phyloP scores from a whole-genome alignment of 257 asterid genomes.

The Perilla frutescens region DNA sequence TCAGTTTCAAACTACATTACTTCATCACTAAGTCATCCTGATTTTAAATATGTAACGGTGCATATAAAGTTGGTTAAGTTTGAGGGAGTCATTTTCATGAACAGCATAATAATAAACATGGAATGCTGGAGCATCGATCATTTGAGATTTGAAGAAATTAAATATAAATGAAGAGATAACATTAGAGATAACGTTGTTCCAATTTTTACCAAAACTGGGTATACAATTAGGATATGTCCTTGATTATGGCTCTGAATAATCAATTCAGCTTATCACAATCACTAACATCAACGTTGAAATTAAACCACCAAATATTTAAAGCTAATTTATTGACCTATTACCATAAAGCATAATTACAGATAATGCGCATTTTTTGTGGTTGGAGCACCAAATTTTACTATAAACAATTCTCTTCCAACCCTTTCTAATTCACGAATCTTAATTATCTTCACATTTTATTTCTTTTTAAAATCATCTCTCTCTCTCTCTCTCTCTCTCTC shows the following conservation, averaged over 20 bases:
- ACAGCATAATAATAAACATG: conserved; percentile 26
- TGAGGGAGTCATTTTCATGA: not conserved
- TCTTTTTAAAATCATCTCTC: no score
- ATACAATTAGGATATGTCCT: conserved; percentile 44
- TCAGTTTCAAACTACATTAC: no score
- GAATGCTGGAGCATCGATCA: conserved; percentile 28
- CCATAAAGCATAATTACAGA: conserved; percentile 23
- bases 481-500: no score
- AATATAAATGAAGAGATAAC: conserved; percentile 36
- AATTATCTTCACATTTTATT: no score
- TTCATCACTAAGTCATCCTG: no score
- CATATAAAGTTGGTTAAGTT: no score
- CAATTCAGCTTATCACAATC: conserved; percentile 27
- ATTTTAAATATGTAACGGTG: no score
- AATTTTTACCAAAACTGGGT: conserved; percentile 45
- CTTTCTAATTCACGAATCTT: no score
- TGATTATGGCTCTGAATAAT: conserved; percentile 29
- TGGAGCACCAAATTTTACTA: not conserved
- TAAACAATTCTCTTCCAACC: not conserved
- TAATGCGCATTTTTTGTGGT: conserved; percentile 37
- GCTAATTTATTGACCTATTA: conserved; percentile 8
- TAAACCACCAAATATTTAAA: conserved; percentile 29
- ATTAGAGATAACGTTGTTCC: conserved; percentile 36
- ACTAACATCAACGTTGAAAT: conserved; percentile 18
- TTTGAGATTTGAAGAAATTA: conserved; percentile 27